Base-by-base conservation (phyloP, 176 grass and related monocot species). In the Zoysia japonica region DNA sequence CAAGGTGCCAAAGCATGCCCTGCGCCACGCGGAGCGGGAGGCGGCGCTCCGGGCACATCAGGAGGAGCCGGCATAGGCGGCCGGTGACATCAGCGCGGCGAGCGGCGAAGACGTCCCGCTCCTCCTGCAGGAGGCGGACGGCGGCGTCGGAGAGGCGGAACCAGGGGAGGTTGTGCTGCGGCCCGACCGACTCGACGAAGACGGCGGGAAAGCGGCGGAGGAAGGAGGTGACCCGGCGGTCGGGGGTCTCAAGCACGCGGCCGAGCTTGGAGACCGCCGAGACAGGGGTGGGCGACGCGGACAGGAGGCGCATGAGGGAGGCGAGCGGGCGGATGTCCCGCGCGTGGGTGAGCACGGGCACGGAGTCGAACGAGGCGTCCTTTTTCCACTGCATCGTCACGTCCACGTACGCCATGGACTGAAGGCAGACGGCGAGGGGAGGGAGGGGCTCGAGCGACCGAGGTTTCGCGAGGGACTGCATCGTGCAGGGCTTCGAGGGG, bases 321-420 rank as follows among this genome's bases (percentile, higher is more conserved):
- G 68, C 72, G 8, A 93, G 81, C 37, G 88, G 84, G 36, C 78
- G 86, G 57, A 93, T 88, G 53, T 97, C 90, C 36, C 77, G 85
- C 65, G 80, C 71, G 64, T 86, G 79, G 46, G 86, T 66, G 48
- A 97, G 86, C 47, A 89, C 67, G 40, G 86, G 63, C 63, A 93
- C 57, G 65, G 43, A 83, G 28, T 97, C 90, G 63, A 80, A 97
- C 11, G 80, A 93, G 0, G 70, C 43, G 59, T 93, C 90, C 88
- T 97, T 97, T 90, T 91, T 93, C 93, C 90, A 83, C 76, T 89
- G 83, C 90, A 97, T 97, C 75, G 40, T 90, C 62, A 83, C 90
- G 61, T 93, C 76, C 72, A 97, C 84, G 73, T 93, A 93, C 15
- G 59, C 43, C 77, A 77, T 84, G 51, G 86, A 86, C 20, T 77